Evolutionary conservation across 164 flowering plant species (phyloP), one percentile per base, ranked within the genome.

Genomic region (Chimonanthus praecox): DNA sequence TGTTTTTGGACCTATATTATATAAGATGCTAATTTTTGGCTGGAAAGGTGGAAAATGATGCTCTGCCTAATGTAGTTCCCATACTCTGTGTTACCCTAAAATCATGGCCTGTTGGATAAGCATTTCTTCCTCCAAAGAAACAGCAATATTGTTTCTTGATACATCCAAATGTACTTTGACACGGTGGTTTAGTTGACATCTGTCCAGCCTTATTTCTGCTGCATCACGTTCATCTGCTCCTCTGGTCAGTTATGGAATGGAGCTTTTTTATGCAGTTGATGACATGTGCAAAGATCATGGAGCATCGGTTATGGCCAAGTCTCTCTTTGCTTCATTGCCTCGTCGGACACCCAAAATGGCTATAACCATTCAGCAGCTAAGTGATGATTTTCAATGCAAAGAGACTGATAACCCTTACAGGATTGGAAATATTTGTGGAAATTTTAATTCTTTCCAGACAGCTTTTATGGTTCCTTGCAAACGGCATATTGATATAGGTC

Each of bases 301-400:
- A 88, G 97, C 79, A 84, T 94, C 97, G 64, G 68, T 82, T 73
- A 78, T 94, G 98, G 97, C 97, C 86, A 86, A 85, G 85, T 89
- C 94, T 83, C 94, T 94, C 72, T 89, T 90, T 87, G 87, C 87
- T 76, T 84, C 93, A 81, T 83, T 91, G 82, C 91, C 84, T 66
- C 81, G 77, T 76, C 79, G 70, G 77, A 75, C 76, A 68, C 84
- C 83, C 75, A 76, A 84, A 86, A 81, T 71, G 76, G 81, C 74
- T 85, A 77, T 79, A 64, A 58, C 71, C 73, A 74, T 77, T 82
- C 87, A 84, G 76, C 82, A 72, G 80, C 81, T 79, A 76, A 81
- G 76, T 77, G 85, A 78, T 83, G 84, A 66, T 78, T 73, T 73
- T 79, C 75, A 79, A 80, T 77, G 50, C 62, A 82, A 76, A 73